Evolutionary conservation across 2,329 filamentous ascomycete genomes (phyloP).

Genomic region (Penicillium sp.): DNA sequence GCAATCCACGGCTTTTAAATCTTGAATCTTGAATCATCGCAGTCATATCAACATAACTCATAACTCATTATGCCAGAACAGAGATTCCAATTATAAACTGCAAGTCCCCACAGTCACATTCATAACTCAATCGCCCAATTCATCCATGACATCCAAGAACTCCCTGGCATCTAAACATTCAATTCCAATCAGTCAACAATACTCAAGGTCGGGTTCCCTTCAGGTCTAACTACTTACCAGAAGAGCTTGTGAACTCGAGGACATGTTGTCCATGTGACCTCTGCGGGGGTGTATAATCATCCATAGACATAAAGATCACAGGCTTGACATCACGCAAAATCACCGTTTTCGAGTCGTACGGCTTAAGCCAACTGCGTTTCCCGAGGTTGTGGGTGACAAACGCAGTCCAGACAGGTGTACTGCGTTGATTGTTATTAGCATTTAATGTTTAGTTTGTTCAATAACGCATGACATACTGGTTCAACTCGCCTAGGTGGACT

Average conservation of each 20-base stretch:
- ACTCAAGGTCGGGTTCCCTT: not conserved
- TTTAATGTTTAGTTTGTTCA: not conserved
- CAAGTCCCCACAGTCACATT: not conserved
- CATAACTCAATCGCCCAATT: constrained; percentile 20
- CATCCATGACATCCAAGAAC: constrained; percentile 37
- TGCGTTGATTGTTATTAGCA: constrained; percentile 15
- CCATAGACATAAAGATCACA: constrained; percentile 51
- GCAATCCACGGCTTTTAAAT: constrained; percentile 11
- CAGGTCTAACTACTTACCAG: constrained; percentile 26
- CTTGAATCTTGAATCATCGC: constrained; percentile 17
- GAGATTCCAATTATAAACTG: constrained; percentile 1
- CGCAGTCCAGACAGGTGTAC: constrained; percentile 61
- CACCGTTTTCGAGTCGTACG: constrained; percentile 43
- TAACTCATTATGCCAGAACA: constrained; percentile 16
- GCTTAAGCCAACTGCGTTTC: constrained; percentile 49
- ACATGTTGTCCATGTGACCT: constrained; percentile 39
- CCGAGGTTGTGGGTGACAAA: constrained; percentile 52
- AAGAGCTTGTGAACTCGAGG: constrained; percentile 37
- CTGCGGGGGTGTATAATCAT: constrained; percentile 45
- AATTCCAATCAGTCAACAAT: constrained; percentile 9
- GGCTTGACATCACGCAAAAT: constrained; percentile 52
- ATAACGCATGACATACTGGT: constrained; percentile 36
- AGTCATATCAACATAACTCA: constrained; percentile 25
- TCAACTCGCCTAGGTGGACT: constrained; percentile 51
- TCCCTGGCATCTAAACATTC: constrained; percentile 39